Evolutionary conservation across 2,329 filamentous ascomycete genomes (phyloP).

Genomic region (Plectosphaerella cucumerina): DNA sequence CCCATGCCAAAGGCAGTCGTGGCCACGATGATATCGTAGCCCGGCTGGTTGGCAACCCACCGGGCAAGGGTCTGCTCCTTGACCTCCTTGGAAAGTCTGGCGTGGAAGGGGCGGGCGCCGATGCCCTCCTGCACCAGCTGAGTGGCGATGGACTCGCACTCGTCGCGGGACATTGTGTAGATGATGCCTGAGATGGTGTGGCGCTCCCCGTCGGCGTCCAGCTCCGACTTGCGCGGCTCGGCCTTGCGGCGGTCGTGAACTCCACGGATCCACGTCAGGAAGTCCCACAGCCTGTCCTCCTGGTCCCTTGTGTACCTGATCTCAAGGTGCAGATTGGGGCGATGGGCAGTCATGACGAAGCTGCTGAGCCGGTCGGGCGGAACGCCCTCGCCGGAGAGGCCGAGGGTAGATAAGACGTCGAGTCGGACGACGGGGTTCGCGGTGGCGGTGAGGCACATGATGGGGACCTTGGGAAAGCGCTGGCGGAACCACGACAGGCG

Average conservation of each 20-base stretch:
- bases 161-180: slow-evolving; percentile 70
- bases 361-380: slow-evolving; percentile 56
- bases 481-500: slow-evolving; percentile 80
- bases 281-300: slow-evolving; percentile 68
- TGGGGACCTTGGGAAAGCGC: slow-evolving; percentile 77
- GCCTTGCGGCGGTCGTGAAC: slow-evolving; percentile 66
- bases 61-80: slow-evolving; percentile 68
- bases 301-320: slow-evolving; percentile 78
- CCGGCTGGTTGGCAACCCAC: slow-evolving; percentile 69
- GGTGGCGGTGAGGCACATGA: slow-evolving; percentile 91
- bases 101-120: slow-evolving; percentile 70
- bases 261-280: slow-evolving; percentile 71
- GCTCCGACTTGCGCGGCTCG: slow-evolving; percentile 54
- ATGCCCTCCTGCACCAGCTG: slow-evolving; percentile 65
- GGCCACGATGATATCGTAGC: slow-evolving; percentile 89
- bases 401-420: slow-evolving; percentile 77
- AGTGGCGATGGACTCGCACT: slow-evolving; percentile 67
- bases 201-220: slow-evolving; percentile 49
- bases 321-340: slow-evolving; percentile 87
- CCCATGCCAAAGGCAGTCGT: slow-evolving; percentile 98
- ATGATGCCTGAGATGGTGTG: slow-evolving; percentile 73
- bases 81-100: slow-evolving; percentile 60
- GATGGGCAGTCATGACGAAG: slow-evolving; percentile 79
- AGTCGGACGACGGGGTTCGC: slow-evolving; percentile 75
- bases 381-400: slow-evolving; percentile 45